These are phyloP conservation scores for Fusarium euwallaceae DNA, from an alignment of 2,329 filamentous ascomycete genomes.

Conservation along the genomic window DNA sequence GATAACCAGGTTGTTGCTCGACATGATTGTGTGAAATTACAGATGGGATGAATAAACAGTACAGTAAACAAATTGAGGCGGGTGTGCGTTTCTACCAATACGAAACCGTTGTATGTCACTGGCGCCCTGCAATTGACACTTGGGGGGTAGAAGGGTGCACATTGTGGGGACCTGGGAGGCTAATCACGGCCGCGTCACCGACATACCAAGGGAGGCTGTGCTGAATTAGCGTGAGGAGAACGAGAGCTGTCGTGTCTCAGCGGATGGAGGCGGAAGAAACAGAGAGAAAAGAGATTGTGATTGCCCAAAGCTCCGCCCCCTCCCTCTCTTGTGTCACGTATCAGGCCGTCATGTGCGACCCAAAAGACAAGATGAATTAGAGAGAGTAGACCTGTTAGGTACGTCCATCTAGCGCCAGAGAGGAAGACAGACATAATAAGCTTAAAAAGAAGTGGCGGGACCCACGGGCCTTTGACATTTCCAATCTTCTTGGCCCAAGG, in stretches of 20 bases:
- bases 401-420: neutral
- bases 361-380: neutral
- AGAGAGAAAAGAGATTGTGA: too few species aligned
- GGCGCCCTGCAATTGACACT: constrained; percentile 2
- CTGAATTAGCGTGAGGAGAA: neutral
- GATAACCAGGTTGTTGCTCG: neutral
- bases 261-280: too few species aligned
- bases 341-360: neutral
- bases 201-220: constrained; percentile 8
- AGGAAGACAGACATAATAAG: constrained; percentile 6
- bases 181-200: constrained; percentile 12
- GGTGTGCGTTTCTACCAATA: neutral
- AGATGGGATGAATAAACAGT: neutral
- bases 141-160: neutral
- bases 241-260: constrained; percentile 1
- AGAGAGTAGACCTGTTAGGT: neutral
- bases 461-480: neutral
- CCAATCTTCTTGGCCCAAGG: neutral
- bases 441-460: constrained; percentile 11
- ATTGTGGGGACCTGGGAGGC: constrained; percentile 1
- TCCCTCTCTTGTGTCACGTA: neutral
- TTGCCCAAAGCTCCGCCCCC: constrained; percentile 1
- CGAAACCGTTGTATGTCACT: neutral
- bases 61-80: neutral
- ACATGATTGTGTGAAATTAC: constrained; percentile 2